Evolutionary conservation across 371 early-diverging fungal genomes (phyloP), one percentile per base, ranked within the genome.

Genomic region (Dichotomocladium elegans): DNA sequence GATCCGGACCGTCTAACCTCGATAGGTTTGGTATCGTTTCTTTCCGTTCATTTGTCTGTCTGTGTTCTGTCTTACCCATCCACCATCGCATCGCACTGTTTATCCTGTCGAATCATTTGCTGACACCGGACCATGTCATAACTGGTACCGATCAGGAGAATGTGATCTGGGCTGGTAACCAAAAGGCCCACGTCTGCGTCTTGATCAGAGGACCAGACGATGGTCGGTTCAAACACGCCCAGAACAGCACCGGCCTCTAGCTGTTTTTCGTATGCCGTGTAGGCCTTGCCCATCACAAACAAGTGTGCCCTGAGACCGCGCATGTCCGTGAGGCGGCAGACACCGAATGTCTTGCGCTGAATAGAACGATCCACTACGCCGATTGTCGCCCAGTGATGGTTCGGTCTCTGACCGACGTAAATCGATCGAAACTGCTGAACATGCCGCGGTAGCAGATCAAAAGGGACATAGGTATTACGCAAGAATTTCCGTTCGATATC

Each of bases 11-110:
- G 72, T 29, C 72, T 68, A 47, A 30, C 22, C 22, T 42, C n/a
- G n/a, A n/a, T n/a, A n/a, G n/a, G n/a, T n/a, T n/a, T n/a, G n/a
- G n/a, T n/a, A n/a, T n/a, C n/a, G n/a, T n/a, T n/a, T n/a, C n/a
- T n/a, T n/a, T n/a, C n/a, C n/a, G n/a, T n/a, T n/a, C n/a, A n/a
- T n/a, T n/a, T n/a, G n/a, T n/a, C n/a, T n/a, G n/a, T n/a, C n/a
- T n/a, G n/a, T n/a, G n/a, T n/a, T n/a, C n/a, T n/a, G n/a, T n/a
- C 26, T 21, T 59, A 68, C 70, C 57, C 52, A 47, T 76, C 77
- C 15, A 64, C 57, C 64, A 66, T 70, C 37, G 62, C 61, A 41
- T 50, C 22, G 42, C 77, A 76, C 43, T 53, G 63, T 29, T 47
- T 57, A 9, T 43, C 59, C n/a, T 52, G 24, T 6, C 14, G 41